Evolutionary conservation across 148 eudicot genomes (phyloP), one percentile per base, ranked within the genome.

Genomic region (Oxyria digyna): DNA sequence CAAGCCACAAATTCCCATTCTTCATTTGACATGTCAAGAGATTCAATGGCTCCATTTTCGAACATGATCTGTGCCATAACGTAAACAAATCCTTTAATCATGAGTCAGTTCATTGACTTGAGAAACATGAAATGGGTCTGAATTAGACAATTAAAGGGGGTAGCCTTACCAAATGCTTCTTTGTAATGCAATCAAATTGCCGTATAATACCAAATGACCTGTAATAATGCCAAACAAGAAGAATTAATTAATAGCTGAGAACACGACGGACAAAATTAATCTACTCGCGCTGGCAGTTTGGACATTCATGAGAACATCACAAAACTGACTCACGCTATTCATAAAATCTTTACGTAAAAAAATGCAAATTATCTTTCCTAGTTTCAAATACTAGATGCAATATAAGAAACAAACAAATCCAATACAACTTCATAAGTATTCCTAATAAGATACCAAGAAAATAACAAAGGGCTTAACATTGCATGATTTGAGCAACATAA

Each of bases 21-120:
- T 76, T 85, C 91, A 81, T 84, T 85, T 41, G 97, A 82, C 89
- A 94, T 72, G 87, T 94, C 97, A 68, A 94, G 78, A 63, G 75
- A 77, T 76, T 85, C 88, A 63, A 67, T 71, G 35, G 24, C 20
- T 65, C 99, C 99, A 67, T 88, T 90, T 76, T 88, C 97, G 74
- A 85, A 91, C 99, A 94, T 81, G 73, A 94, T 83, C 99, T 94
- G 85, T 66, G 33, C 42, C 59, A 26, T 48, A 55, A 59, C 52
- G 38, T 49, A 49, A 65, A 14, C 37, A 15, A 59, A 59, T 52
- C 62, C 20, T 29, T 59, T 59, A 37, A 6, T 55, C 24, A 26
- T 43, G 23, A 18, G 67, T 20, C 32, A 13, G 45, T n/a, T 40
- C 49, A n/a, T 66, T 40, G 46, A 63, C 42, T 48, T 24, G 5